These are phyloP conservation scores for Porcisia hertigi DNA, from an alignment of 208 protist genomes.

Conservation along the genomic window DNA sequence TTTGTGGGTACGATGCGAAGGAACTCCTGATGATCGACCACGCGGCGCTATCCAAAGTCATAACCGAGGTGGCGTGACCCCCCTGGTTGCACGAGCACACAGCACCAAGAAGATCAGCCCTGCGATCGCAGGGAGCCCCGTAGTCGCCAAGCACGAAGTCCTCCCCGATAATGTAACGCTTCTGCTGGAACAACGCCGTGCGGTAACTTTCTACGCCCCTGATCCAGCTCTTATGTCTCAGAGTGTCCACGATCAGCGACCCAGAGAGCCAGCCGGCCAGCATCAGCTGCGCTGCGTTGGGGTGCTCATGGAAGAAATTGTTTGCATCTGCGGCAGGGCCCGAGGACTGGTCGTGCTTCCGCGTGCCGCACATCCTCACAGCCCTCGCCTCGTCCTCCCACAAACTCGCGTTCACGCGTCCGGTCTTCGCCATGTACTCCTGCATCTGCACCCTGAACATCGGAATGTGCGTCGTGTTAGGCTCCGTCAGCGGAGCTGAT, in stretches of 20 bases:
- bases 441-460: constrained; percentile 42
- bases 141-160: constrained; percentile 66
- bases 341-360: background rate
- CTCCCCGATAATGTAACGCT: constrained; percentile 50
- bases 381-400: background rate
- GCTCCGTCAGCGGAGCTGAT: constrained; percentile 34
- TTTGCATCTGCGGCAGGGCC: background rate
- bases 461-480: constrained; percentile 25
- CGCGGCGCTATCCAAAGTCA: background rate
- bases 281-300: constrained; percentile 30
- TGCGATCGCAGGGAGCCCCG: constrained; percentile 30
- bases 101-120: constrained; percentile 23
- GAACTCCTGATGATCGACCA: background rate
- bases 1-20: constrained; percentile 8
- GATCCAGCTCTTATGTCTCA: too few relatives aligned
- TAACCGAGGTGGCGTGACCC: constrained; percentile 5
- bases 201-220: too few relatives aligned
- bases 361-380: background rate
- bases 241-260: constrained; percentile 25
- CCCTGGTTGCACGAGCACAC: constrained; percentile 47
- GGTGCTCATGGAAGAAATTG: constrained; percentile 16
- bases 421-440: constrained; percentile 32
- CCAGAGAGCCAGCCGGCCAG: constrained; percentile 48
- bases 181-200: too few relatives aligned
- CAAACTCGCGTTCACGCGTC: background rate